These are phyloP conservation scores for Inosperma sp. DNA, from an alignment of 768 basidiomycete species.

Conservation along the genomic window DNA sequence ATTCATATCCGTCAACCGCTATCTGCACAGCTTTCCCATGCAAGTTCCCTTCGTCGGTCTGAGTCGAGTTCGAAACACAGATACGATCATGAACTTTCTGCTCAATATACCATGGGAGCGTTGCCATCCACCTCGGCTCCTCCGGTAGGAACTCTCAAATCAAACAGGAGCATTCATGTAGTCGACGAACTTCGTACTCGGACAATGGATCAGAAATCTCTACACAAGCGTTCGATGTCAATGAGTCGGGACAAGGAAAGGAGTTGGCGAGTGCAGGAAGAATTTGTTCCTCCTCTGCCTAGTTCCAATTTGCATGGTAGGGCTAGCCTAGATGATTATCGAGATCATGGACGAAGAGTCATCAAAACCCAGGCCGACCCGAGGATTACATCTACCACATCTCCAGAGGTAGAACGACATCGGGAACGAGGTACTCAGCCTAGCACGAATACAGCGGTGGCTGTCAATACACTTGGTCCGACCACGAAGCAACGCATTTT, in stretches of 20 bases:
- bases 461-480: not conserved
- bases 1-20: slow-evolving; percentile 10
- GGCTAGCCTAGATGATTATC: slow-evolving; percentile 17
- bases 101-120: no score
- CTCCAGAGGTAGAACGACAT: slow-evolving; percentile 29
- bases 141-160: not conserved
- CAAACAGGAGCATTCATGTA: slow-evolving; percentile 10
- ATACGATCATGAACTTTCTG: no score
- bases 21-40: not conserved
- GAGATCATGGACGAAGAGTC: slow-evolving; percentile 18
- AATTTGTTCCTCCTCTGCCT: slow-evolving; percentile 24
- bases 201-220: slow-evolving; percentile 15
- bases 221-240: slow-evolving; percentile 34
- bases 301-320: slow-evolving; percentile 1
- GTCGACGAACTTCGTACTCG: slow-evolving; percentile 20
- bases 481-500: slow-evolving; percentile 40
- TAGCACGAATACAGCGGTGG: no score
- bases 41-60: slow-evolving; percentile 6
- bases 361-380: slow-evolving; percentile 9
- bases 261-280: slow-evolving; percentile 6
- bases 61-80: no score
- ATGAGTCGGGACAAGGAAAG: slow-evolving; percentile 24
- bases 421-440: slow-evolving; percentile 21
- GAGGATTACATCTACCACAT: slow-evolving; percentile 17
- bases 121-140: not conserved